A percentile compares a stretch with the other conserved stretches of the same genome.
Evolutionary conservation across 441 rosid species (phyloP).

Genomic region (Adansonia madagascariensis): DNA sequence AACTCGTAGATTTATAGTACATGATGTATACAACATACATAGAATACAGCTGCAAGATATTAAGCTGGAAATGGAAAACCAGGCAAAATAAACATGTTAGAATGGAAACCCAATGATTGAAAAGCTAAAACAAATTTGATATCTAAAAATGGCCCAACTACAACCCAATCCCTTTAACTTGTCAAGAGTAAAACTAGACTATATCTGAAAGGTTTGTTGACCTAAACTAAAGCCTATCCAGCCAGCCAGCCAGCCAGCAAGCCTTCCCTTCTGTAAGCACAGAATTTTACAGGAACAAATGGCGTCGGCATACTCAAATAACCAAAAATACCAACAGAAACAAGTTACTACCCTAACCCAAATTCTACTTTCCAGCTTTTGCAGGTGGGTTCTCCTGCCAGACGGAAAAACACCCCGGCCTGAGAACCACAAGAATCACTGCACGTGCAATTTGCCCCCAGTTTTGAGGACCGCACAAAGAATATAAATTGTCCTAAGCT

Average conservation of each 20-base stretch:
- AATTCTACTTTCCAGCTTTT: conserved; percentile 39
- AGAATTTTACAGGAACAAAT: not conserved
- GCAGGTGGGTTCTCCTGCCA: conserved; percentile 55
- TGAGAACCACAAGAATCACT: conserved; percentile 65
- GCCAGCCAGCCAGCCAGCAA: not conserved
- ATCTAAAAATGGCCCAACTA: too few species aligned
- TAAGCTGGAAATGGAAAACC: too few species aligned
- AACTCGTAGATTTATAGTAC: too few species aligned
- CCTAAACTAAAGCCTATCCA: not conserved
- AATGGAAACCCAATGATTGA: not conserved
- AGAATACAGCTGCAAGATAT: too few species aligned
- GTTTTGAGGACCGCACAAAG: conserved; percentile 53
- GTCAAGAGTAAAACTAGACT: too few species aligned
- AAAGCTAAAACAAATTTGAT: not conserved
- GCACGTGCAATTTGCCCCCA: conserved; percentile 35
- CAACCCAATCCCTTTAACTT: too few species aligned
- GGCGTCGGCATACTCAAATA: not conserved
- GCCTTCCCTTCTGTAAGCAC: not conserved
- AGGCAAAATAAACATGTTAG: too few species aligned
- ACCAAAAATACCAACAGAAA: not conserved
- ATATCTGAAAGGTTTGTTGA: not conserved
- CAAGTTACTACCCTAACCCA: conserved; percentile 20
- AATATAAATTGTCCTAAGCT: conserved; percentile 52
- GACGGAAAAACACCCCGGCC: conserved; percentile 49
- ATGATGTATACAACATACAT: too few species aligned